phyloP scores from a whole-genome alignment of 495 filamentous ascomycete genomes.

The Acidiella bohemica region DNA sequence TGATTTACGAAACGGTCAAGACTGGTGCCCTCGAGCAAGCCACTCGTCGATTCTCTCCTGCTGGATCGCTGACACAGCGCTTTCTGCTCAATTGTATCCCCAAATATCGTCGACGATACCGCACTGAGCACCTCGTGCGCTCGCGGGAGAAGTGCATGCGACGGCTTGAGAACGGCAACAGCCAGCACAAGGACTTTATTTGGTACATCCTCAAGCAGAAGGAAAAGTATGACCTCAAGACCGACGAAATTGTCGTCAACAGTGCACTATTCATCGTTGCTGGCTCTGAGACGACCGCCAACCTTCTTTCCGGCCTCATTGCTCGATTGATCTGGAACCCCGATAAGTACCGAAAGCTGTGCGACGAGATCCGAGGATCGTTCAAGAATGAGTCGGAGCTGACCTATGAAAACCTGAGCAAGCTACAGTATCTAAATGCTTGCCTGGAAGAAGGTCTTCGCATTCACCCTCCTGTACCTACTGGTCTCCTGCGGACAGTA shows the following conservation, averaged over 20 bases:
- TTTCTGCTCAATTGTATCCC: slow-evolving; percentile 21
- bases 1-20: slow-evolving; percentile 26
- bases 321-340: slow-evolving; percentile 19
- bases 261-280: slow-evolving; percentile 27
- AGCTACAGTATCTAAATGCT: slow-evolving; percentile 32
- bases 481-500: slow-evolving; percentile 35
- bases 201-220: slow-evolving; percentile 24
- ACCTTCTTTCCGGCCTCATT: slow-evolving; percentile 20
- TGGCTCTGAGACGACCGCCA: slow-evolving; percentile 26
- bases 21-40: slow-evolving; percentile 13
- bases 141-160: slow-evolving; percentile 22
- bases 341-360: slow-evolving; percentile 7
- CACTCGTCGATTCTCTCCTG: slow-evolving; percentile 22
- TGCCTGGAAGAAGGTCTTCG: slow-evolving; percentile 41
- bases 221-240: slow-evolving; percentile 22
- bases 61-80: slow-evolving; percentile 18
- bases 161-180: slow-evolving; percentile 22
- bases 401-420: slow-evolving; percentile 26
- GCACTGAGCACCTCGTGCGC: slow-evolving; percentile 18
- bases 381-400: slow-evolving; percentile 19
- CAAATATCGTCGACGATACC: slow-evolving; percentile 12
- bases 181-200: slow-evolving; percentile 24
- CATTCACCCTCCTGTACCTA: slow-evolving; percentile 38
- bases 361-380: slow-evolving; percentile 18
- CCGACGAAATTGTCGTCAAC: slow-evolving; percentile 26